phyloP scores from a whole-genome alignment of 2,329 filamentous ascomycete genomes.

The Stagonosporopsis chrysanthemi region DNA sequence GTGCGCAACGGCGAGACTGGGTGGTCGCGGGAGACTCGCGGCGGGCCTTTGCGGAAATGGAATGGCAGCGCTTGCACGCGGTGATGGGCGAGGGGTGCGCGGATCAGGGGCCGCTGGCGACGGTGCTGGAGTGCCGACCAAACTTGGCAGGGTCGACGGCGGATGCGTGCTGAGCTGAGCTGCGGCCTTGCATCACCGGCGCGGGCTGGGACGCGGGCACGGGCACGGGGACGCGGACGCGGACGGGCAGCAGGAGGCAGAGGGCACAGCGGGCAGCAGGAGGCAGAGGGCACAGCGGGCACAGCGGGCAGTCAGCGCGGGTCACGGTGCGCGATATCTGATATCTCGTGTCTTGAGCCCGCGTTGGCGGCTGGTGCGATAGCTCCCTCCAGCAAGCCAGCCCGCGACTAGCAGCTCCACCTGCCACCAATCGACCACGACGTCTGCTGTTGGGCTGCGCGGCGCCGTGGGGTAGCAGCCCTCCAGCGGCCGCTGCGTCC shows the following conservation, averaged over 20 bases:
- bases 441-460: constrained; percentile 5
- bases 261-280: constrained; percentile 6
- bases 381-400: constrained; percentile 8
- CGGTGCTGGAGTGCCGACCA: constrained; percentile 18
- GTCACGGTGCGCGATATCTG: constrained; percentile 9
- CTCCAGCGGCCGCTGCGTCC: constrained; percentile 11
- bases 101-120: constrained; percentile 26
- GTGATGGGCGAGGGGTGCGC: constrained; percentile 9
- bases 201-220: not conserved
- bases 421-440: constrained; percentile 11
- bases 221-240: not conserved
- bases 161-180: constrained; percentile 17
- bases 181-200: constrained; percentile 18
- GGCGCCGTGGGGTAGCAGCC: constrained; percentile 10
- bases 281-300: not conserved
- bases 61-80: constrained; percentile 5
- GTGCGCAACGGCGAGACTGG: constrained; percentile 11
- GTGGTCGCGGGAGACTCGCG: constrained; percentile 7
- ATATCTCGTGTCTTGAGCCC: constrained; percentile 9
- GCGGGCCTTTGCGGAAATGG: not conserved
- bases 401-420: constrained; percentile 8
- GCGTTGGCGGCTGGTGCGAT: constrained; percentile 20
- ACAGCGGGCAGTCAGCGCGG: constrained; percentile 3
- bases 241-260: too few relatives aligned
- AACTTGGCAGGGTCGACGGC: constrained; percentile 18